These are phyloP conservation scores for Chaetomiaceae sp. DNA, from an alignment of 2,329 filamentous ascomycete genomes.

Conservation along the genomic window DNA sequence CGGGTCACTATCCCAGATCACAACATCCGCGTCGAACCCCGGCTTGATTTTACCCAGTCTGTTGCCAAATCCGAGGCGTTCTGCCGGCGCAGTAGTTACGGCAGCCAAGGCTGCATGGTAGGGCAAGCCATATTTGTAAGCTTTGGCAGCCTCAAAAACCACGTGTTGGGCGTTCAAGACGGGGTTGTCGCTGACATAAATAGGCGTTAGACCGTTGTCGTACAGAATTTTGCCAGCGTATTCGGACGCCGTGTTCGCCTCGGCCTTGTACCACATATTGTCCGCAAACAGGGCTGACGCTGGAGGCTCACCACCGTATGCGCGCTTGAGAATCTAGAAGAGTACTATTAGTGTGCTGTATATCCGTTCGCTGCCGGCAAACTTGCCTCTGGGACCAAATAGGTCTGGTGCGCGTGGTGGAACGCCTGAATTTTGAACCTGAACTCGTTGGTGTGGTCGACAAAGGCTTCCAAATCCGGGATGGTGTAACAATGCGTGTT, in stretches of 20 bases:
- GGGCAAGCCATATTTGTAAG: slow-evolving; percentile 55
- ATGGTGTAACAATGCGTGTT: slow-evolving; percentile 71
- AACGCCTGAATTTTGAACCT: slow-evolving; percentile 62
- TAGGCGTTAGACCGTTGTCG: slow-evolving; percentile 59
- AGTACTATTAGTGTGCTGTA: not conserved
- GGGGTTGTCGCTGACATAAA: slow-evolving; percentile 69
- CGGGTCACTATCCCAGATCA: slow-evolving; percentile 60
- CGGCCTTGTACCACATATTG: slow-evolving; percentile 69
- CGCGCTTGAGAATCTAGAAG: slow-evolving; percentile 49
- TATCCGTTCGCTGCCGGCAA: not conserved
- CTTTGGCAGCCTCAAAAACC: slow-evolving; percentile 60
- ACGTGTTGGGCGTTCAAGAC: slow-evolving; percentile 67
- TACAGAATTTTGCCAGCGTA: slow-evolving; percentile 63
- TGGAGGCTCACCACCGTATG: slow-evolving; percentile 51
- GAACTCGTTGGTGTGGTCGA: slow-evolving; percentile 69
- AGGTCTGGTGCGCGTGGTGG: slow-evolving; percentile 66
- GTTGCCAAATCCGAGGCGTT: slow-evolving; percentile 53
- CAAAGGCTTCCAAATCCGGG: slow-evolving; percentile 64
- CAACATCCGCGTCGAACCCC: slow-evolving; percentile 58
- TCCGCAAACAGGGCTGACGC: slow-evolving; percentile 64
- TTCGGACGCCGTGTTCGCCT: slow-evolving; percentile 61
- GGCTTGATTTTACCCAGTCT: slow-evolving; percentile 58
- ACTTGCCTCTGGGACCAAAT: slow-evolving; percentile 57
- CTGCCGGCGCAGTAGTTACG: slow-evolving; percentile 56
- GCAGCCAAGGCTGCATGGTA: slow-evolving; percentile 56